Evolutionary conservation across 352 stramenopile species (phyloP).

Genomic region (Globisporangium viniferum): DNA sequence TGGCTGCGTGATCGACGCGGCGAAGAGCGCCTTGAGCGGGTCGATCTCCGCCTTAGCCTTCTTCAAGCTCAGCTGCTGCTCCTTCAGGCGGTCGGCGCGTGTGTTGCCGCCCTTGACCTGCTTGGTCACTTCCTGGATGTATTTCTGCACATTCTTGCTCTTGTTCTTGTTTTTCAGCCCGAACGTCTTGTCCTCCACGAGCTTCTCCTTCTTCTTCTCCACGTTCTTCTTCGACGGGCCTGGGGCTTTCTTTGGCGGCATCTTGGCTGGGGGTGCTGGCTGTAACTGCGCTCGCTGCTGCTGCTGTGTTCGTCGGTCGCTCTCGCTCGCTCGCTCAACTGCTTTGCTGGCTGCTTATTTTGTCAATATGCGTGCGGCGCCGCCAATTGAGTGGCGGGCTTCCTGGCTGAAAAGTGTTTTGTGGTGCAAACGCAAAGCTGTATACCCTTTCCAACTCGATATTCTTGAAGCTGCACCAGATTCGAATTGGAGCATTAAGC

Average conservation of each 20-base stretch:
- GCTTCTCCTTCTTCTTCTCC: constrained; percentile 91
- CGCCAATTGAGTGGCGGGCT: not conserved
- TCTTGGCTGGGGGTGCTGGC: constrained; percentile 19
- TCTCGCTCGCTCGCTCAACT: not conserved
- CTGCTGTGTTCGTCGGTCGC: not conserved
- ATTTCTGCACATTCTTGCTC: constrained; percentile 94
- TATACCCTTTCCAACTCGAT: not conserved
- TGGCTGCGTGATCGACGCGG: constrained; percentile 83
- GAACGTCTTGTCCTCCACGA: constrained; percentile 99
- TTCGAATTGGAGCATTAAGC: no score
- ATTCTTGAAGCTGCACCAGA: not conserved
- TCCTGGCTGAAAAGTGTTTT: not conserved
- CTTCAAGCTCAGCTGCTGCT: constrained; percentile 73
- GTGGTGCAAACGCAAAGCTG: not conserved
- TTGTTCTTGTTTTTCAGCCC: constrained; percentile 99
- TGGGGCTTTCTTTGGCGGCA: constrained; percentile 76
- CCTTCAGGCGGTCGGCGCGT: constrained; percentile 75
- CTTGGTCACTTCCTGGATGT: constrained; percentile 89
- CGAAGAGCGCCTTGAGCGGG: constrained; percentile 80
- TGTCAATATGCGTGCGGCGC: not conserved
- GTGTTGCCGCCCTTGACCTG: constrained; percentile 84
- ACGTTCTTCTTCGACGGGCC: constrained; percentile 82
- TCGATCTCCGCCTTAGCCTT: constrained; percentile 71
- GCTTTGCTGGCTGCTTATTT: not conserved
- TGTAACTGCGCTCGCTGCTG: not conserved